phyloP scores from a whole-genome alignment of 2,329 filamentous ascomycete species.

The Verticillium klebahnii region DNA sequence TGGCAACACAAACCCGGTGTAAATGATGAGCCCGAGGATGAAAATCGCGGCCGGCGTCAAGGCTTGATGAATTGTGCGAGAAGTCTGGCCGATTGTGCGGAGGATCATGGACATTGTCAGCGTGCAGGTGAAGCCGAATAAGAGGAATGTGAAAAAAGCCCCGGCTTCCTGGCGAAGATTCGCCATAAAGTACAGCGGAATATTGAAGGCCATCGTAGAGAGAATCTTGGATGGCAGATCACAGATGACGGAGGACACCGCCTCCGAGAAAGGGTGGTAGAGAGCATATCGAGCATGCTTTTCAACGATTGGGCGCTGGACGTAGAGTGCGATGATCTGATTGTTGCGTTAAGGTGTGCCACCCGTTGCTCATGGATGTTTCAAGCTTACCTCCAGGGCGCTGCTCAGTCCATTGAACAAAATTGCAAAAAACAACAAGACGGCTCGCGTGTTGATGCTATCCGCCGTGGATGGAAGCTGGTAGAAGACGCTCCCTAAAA shows the following conservation, averaged over 20 bases:
- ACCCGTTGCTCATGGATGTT: fast-evolving
- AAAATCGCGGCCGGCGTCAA: slow-evolving; percentile 48
- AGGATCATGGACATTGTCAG: slow-evolving; percentile 48
- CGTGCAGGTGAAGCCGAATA: slow-evolving; percentile 43
- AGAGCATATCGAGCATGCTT: slow-evolving; percentile 23
- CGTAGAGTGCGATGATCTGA: slow-evolving; percentile 16
- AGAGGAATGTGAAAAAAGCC: slow-evolving; percentile 48
- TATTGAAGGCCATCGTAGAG: slow-evolving; percentile 55
- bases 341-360: background rate
- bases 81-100: slow-evolving; percentile 42
- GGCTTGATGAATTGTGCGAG: slow-evolving; percentile 47
- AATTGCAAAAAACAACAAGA: slow-evolving; percentile 22
- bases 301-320: slow-evolving; percentile 19
- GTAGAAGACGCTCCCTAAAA: slow-evolving; percentile 64
- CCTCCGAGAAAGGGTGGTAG: slow-evolving; percentile 24
- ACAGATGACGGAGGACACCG: slow-evolving; percentile 8
- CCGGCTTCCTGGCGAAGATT: slow-evolving; percentile 51
- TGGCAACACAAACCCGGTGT: slow-evolving; percentile 47
- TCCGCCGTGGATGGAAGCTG: slow-evolving; percentile 46
- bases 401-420: slow-evolving; percentile 25
- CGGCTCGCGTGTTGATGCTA: slow-evolving; percentile 44
- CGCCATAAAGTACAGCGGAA: slow-evolving; percentile 62
- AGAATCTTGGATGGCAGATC: slow-evolving; percentile 24
- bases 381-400: slow-evolving; percentile 11
- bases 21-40: slow-evolving; percentile 49